These are phyloP conservation scores for Rhodamnia rubescens DNA, from an alignment of 345 rosid genomes.

Conservation along the genomic window DNA sequence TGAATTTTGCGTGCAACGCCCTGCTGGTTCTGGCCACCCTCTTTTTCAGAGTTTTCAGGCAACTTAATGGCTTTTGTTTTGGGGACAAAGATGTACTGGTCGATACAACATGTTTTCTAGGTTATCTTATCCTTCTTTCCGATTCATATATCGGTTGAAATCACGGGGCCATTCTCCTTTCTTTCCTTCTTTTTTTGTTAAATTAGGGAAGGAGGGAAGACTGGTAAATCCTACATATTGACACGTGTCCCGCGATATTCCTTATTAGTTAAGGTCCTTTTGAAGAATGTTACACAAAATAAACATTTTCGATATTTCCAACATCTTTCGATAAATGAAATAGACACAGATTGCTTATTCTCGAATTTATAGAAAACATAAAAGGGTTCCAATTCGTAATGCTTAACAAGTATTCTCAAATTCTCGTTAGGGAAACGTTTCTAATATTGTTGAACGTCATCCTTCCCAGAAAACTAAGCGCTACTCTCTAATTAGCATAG, in stretches of 20 bases:
- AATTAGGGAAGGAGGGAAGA: background rate
- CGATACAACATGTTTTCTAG: background rate
- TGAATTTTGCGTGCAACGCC: background rate
- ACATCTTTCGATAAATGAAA: background rate
- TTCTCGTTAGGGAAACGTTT: background rate
- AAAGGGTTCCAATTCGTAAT: background rate
- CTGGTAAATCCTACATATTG: background rate
- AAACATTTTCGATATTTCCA: background rate
- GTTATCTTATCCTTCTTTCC: background rate
- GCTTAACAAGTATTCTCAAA: background rate
- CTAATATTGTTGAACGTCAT: background rate
- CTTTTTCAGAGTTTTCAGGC: background rate
- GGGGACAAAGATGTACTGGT: background rate
- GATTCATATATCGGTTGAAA: background rate
- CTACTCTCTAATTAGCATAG: background rate
- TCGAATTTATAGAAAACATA: background rate
- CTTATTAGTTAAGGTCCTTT: background rate
- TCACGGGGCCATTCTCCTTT: background rate
- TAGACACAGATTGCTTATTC: background rate
- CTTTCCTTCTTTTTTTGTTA: background rate
- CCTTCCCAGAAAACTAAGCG: background rate
- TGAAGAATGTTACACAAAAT: background rate
- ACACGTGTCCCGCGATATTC: accelerated
- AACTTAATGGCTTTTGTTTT: background rate
- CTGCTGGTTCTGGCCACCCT: background rate